A percentile compares a stretch with the other conserved stretches of the same genome.
These are phyloP conservation scores for Ophiostoma montium DNA, from an alignment of 2,329 filamentous ascomycete species.

Conservation along the genomic window DNA sequence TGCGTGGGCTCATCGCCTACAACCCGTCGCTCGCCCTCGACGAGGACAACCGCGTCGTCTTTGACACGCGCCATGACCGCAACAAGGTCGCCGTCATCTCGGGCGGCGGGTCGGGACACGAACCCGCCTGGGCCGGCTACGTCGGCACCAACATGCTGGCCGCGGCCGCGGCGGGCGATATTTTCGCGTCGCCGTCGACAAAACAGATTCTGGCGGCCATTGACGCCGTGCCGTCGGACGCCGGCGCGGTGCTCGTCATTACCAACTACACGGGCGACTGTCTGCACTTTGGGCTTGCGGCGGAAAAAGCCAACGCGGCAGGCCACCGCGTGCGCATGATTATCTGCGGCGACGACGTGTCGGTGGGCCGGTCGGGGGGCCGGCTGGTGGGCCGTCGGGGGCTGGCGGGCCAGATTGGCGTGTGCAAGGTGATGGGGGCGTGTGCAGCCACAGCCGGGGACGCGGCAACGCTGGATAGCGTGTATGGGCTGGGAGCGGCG, in stretches of 20 bases:
- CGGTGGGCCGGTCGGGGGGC: slow-evolving; percentile 42
- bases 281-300: slow-evolving; percentile 45
- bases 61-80: slow-evolving; percentile 29
- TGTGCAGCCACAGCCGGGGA: slow-evolving; percentile 20
- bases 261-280: slow-evolving; percentile 54
- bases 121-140: slow-evolving; percentile 50
- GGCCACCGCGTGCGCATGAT: slow-evolving; percentile 42
- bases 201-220: slow-evolving; percentile 48
- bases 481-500: slow-evolving; percentile 35
- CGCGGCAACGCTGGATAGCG: slow-evolving; percentile 33
- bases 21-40: slow-evolving; percentile 37
- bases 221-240: slow-evolving; percentile 36
- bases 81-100: slow-evolving; percentile 36
- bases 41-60: slow-evolving; percentile 36
- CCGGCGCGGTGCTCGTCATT: slow-evolving; percentile 45
- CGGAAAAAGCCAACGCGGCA: slow-evolving; percentile 40
- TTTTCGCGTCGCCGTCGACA: slow-evolving; percentile 50
- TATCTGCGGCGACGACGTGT: slow-evolving; percentile 52
- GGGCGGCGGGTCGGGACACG: slow-evolving; percentile 43
- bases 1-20: slow-evolving; percentile 37
- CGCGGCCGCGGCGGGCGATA: slow-evolving; percentile 45
- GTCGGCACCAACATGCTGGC: slow-evolving; percentile 48
- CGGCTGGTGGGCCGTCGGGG: slow-evolving; percentile 47
- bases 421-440: slow-evolving; percentile 43
- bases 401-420: slow-evolving; percentile 45